These are phyloP conservation scores for Penicillium sp. DNA, from an alignment of 2,329 filamentous ascomycete genomes.

Conservation along the genomic window DNA sequence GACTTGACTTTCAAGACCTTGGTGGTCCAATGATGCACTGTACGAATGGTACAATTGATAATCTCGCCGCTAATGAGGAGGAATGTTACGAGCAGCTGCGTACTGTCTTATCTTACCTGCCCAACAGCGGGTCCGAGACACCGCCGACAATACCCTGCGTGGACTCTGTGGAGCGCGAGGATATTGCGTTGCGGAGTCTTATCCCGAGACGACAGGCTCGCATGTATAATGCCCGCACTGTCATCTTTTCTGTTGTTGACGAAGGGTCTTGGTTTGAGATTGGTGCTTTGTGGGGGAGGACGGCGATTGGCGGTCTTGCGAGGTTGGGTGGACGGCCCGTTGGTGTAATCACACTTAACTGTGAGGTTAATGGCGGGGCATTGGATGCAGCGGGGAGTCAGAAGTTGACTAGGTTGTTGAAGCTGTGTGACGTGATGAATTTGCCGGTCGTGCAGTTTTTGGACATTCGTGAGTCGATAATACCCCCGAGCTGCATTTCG, in stretches of 20 bases:
- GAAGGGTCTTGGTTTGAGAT: slow-evolving; percentile 60
- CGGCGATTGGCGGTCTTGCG: slow-evolving; percentile 59
- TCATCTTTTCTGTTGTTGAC: slow-evolving; percentile 58
- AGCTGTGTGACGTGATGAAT: slow-evolving; percentile 64
- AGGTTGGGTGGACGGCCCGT: slow-evolving; percentile 55
- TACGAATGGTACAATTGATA: slow-evolving; percentile 64
- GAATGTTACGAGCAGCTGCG: slow-evolving; percentile 60
- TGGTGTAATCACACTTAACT: slow-evolving; percentile 59
- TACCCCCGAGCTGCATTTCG: neutral
- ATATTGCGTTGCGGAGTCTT: slow-evolving; percentile 51
- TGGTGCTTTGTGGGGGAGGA: slow-evolving; percentile 59
- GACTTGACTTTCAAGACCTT: slow-evolving; percentile 55
- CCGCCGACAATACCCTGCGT: slow-evolving; percentile 49
- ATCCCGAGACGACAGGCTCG: slow-evolving; percentile 56
- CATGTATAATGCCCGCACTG: slow-evolving; percentile 58
- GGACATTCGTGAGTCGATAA: slow-evolving; percentile 49
- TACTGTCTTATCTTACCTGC: slow-evolving; percentile 55
- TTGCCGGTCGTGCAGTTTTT: slow-evolving; percentile 62
- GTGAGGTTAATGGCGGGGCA: slow-evolving; percentile 59
- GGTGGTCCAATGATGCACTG: slow-evolving; percentile 61
- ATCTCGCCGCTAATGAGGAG: slow-evolving; percentile 57
- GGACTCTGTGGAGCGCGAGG: slow-evolving; percentile 51
- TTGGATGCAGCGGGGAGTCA: slow-evolving; percentile 59
- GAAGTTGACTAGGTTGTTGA: slow-evolving; percentile 58
- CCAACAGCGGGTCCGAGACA: slow-evolving; percentile 54